Evolutionary conservation across 768 basidiomycete species (phyloP).

Genomic region (Rhodosporidiobolus odoratus): DNA sequence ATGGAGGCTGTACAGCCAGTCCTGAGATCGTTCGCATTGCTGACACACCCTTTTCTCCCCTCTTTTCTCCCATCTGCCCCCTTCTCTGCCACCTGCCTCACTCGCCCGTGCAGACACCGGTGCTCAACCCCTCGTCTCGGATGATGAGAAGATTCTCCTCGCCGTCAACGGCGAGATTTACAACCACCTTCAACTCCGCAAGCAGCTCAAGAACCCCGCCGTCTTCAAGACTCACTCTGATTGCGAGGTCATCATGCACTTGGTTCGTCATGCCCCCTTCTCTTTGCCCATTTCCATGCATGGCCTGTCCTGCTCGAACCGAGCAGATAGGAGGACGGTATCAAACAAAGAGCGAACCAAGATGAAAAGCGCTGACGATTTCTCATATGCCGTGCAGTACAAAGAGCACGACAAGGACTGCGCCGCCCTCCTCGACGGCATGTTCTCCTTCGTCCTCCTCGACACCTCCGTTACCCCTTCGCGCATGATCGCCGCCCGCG

Average conservation of each 20-base stretch:
- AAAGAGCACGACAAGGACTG: constrained; percentile 69
- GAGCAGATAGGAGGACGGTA: too few species aligned
- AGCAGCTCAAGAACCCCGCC: constrained; percentile 56
- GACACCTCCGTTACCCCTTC: constrained; percentile 87
- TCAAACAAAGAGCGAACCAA: too few species aligned
- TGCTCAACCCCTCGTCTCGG: constrained; percentile 85
- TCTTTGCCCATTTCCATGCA: too few species aligned
- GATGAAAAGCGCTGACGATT: background rate
- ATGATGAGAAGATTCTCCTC: constrained; percentile 75
- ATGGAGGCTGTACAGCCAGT: too few species aligned
- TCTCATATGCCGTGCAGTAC: constrained; percentile 56
- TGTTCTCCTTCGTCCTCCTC: constrained; percentile 96
- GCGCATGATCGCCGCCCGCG: constrained; percentile 88
- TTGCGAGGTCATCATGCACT: constrained; percentile 90
- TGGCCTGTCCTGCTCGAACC: too few species aligned
- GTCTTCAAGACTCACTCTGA: constrained; percentile 97
- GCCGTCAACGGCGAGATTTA: constrained; percentile 99
- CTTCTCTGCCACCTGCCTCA: background rate
- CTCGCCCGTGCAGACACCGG: constrained; percentile 89
- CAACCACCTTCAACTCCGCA: constrained; percentile 81
- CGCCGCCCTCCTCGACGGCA: constrained; percentile 81
- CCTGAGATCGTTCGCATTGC: too few species aligned
- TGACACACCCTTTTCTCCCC: too few species aligned
- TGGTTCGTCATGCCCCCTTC: constrained; percentile 54
- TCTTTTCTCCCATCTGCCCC: background rate